A percentile compares a stretch with the other conserved stretches of the same genome.
Evolutionary conservation across 2,329 filamentous ascomycete genomes (phyloP).

Genomic region (Paracoccidioides brasiliensis): DNA sequence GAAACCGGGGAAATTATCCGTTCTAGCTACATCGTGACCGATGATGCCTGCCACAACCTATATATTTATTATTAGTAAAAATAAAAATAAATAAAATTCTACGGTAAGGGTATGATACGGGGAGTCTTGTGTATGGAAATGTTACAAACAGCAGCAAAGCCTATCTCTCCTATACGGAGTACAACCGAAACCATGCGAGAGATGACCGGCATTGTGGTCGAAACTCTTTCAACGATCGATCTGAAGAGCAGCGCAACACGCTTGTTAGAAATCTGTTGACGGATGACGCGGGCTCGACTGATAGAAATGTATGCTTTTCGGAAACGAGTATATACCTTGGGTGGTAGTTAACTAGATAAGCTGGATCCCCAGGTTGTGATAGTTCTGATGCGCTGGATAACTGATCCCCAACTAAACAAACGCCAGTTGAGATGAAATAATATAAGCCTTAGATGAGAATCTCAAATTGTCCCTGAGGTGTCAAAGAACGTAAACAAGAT

Average conservation of each 20-base stretch:
- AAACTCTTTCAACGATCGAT: background rate
- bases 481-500: too few relatives aligned
- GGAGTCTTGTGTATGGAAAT: background rate
- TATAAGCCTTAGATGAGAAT: background rate
- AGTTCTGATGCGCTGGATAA: background rate
- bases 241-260: background rate
- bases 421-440: background rate
- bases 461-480: too few relatives aligned
- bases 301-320: too few relatives aligned
- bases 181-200: slow-evolving; percentile 44
- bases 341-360: background rate
- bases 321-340: background rate
- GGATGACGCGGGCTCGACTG: background rate
- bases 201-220: slow-evolving; percentile 35
- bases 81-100: background rate
- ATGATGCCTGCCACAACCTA: slow-evolving; percentile 53
- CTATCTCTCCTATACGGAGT: slow-evolving; percentile 51
- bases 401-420: background rate
- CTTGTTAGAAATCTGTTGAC: background rate
- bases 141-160: slow-evolving; percentile 50
- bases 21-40: slow-evolving; percentile 49
- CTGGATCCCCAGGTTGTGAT: background rate
- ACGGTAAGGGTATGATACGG: background rate
- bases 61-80: background rate
- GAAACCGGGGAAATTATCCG: slow-evolving; percentile 29